A percentile compares a stretch with the other conserved stretches of the same genome.
These are phyloP conservation scores for Ceratocystis destructans DNA, from an alignment of 2,329 filamentous ascomycete species.

Conservation along the genomic window DNA sequence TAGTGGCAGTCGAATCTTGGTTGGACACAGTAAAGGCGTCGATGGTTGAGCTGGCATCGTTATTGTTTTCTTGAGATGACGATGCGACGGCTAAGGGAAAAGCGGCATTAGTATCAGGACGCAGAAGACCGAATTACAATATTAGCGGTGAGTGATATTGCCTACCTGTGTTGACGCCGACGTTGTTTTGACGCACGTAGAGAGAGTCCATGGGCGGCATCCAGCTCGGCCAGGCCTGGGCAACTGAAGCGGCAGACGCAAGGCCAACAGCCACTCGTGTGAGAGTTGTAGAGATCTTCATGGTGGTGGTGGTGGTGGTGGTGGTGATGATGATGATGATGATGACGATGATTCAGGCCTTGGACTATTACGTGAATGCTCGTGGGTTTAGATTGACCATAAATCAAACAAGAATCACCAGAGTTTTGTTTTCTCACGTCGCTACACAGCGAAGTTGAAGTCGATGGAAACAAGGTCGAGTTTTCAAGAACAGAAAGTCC, in stretches of 20 bases:
- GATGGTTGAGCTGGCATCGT: neutral
- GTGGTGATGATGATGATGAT: neutral
- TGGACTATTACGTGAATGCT: neutral
- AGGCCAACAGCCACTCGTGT: slow-evolving; percentile 38
- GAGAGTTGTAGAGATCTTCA: slow-evolving; percentile 38
- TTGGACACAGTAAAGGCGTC: slow-evolving; percentile 12
- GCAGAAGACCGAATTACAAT: neutral
- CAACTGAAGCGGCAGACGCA: slow-evolving; percentile 35
- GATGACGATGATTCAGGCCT: neutral
- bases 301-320: slow-evolving; percentile 22
- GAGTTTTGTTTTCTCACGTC: neutral
- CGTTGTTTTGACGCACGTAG: slow-evolving; percentile 35
- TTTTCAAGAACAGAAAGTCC: neutral
- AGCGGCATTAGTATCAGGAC: neutral
- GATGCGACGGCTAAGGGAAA: slow-evolving; percentile 12
- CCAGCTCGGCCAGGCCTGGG: slow-evolving; percentile 44
- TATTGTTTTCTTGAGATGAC: slow-evolving; percentile 7
- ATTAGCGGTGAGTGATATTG: neutral
- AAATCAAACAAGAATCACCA: neutral
- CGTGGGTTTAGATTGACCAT: neutral
- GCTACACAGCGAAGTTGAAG: slow-evolving; percentile 6
- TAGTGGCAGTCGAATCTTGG: slow-evolving; percentile 13
- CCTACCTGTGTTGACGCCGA: slow-evolving; percentile 20
- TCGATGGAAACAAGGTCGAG: too few relatives aligned
- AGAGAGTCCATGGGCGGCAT: slow-evolving; percentile 37